These are phyloP conservation scores for Kodamaea sp. DNA, from an alignment of 1,139 yeast genomes.

Conservation along the genomic window DNA sequence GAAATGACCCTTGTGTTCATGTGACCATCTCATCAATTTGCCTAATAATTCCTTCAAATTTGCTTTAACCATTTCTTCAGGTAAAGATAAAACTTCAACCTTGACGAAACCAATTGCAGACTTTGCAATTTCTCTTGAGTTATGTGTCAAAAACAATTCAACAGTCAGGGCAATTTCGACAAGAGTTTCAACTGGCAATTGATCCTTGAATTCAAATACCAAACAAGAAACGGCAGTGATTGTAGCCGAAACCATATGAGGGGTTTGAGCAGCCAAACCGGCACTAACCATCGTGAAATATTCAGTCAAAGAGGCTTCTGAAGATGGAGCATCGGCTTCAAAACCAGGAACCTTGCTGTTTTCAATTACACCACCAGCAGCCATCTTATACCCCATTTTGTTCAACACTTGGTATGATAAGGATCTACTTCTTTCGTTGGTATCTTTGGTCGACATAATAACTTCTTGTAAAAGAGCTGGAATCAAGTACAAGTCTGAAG, in stretches of 20 bases:
- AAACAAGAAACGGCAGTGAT: constrained; percentile 86
- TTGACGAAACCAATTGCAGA: constrained; percentile 93
- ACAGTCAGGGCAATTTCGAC: constrained; percentile 83
- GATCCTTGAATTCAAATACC: constrained; percentile 77
- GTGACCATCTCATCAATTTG: constrained; percentile 86
- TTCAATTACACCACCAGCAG: constrained; percentile 63
- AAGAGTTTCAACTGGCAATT: constrained; percentile 52
- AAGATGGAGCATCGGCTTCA: constrained; percentile 56
- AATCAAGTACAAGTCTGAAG: constrained; percentile 63
- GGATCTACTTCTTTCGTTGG: constrained; percentile 86
- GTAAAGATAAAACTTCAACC: constrained; percentile 81
- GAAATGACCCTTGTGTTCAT: constrained; percentile 93
- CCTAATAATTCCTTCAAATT: constrained; percentile 64
- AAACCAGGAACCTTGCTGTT: constrained; percentile 69
- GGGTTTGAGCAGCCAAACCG: constrained; percentile 90
- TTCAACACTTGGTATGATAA: constrained; percentile 73
- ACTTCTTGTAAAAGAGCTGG: constrained; percentile 84
- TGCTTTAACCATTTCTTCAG: constrained; percentile 70
- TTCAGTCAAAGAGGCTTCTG: constrained; percentile 71
- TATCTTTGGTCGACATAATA: constrained; percentile 88
- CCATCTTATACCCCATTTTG: constrained; percentile 78
- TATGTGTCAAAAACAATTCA: constrained; percentile 84
- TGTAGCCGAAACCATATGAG: constrained; percentile 95
- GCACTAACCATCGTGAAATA: constrained; percentile 93
- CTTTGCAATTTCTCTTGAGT: constrained; percentile 89